Evolutionary conservation across 306 rosid genomes (phyloP).

Genomic region (Sophora flavescens): DNA sequence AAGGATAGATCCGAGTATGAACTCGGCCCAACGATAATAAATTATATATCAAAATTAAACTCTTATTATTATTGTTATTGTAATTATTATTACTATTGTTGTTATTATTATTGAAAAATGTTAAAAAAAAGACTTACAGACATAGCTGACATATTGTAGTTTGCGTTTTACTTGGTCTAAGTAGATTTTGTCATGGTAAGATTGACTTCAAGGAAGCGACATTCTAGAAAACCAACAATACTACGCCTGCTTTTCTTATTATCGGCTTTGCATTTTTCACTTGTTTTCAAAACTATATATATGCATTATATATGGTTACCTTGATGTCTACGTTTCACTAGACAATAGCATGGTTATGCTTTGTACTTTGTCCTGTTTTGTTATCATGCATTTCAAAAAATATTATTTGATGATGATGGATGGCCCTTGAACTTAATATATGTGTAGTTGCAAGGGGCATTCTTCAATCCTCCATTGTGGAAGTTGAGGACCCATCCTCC

Average conservation of each 20-base stretch:
- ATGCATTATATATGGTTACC: neutral
- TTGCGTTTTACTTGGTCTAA: slow-evolving; percentile 44
- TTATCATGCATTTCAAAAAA: neutral
- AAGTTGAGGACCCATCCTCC: too few relatives aligned
- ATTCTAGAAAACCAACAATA: slow-evolving; percentile 43
- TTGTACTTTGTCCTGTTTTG: neutral
- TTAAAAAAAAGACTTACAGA: neutral
- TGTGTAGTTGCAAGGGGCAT: neutral
- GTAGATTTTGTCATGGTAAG: slow-evolving; percentile 20
- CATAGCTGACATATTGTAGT: slow-evolving; percentile 17
- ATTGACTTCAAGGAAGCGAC: slow-evolving; percentile 32
- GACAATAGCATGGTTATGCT: neutral
- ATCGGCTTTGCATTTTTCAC: neutral
- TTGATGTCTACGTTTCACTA: neutral
- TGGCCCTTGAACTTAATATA: neutral
- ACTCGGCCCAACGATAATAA: too few relatives aligned
- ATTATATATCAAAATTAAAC: too few relatives aligned
- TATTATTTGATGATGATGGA: slow-evolving; percentile 29
- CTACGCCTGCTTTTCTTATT: neutral
- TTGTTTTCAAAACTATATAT: neutral
- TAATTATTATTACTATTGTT: neutral
- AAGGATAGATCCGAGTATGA: too few relatives aligned
- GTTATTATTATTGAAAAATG: neutral
- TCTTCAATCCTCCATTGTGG: neutral
- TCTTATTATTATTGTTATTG: too few relatives aligned